Conservation (phyloP, 768 basidiomycete genomes). For the Clavulina sp. region DNA sequence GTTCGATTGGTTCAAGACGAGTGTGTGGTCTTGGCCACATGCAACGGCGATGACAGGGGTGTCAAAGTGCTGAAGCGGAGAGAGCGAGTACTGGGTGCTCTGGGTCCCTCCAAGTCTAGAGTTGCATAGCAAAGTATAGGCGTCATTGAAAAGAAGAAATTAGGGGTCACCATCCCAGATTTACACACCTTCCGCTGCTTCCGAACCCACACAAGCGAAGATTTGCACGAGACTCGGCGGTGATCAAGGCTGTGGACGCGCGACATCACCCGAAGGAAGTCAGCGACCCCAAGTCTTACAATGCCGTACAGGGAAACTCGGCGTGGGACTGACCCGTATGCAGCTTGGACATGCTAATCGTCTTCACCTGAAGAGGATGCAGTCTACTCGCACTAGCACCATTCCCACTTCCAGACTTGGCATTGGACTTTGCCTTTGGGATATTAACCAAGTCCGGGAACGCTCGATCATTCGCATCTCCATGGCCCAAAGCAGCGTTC, state of each 20-base stretch:
- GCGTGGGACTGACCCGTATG: conserved; percentile 47
- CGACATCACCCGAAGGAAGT: too few relatives aligned
- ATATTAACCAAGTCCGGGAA: conserved; percentile 63
- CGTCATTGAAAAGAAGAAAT: not conserved
- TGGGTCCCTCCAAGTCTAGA: not conserved
- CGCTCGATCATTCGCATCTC: conserved; percentile 58
- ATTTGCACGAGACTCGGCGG: conserved; percentile 54
- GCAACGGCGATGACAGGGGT: conserved; percentile 31
- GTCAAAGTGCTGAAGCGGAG: not conserved
- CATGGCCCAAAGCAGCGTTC: conserved; percentile 77
- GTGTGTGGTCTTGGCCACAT: conserved; percentile 86
- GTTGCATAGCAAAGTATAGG: not conserved
- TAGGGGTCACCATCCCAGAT: not conserved
- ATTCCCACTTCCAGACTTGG: conserved; percentile 6
- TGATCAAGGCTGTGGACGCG: conserved; percentile 33
- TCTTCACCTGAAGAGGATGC: conserved; percentile 39
- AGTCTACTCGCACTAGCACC: too few relatives aligned
- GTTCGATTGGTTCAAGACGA: conserved; percentile 62
- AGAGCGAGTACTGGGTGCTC: not conserved
- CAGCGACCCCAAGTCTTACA: not conserved
- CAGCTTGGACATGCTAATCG: conserved; percentile 68
- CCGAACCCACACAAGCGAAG: conserved; percentile 81
- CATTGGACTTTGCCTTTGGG: conserved; percentile 11
- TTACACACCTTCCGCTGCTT: conserved; percentile 58
- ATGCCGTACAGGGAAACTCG: not conserved